Evolutionary conservation across 2,329 filamentous ascomycete species (phyloP).

Genomic region (Aspergillus alliaceus): DNA sequence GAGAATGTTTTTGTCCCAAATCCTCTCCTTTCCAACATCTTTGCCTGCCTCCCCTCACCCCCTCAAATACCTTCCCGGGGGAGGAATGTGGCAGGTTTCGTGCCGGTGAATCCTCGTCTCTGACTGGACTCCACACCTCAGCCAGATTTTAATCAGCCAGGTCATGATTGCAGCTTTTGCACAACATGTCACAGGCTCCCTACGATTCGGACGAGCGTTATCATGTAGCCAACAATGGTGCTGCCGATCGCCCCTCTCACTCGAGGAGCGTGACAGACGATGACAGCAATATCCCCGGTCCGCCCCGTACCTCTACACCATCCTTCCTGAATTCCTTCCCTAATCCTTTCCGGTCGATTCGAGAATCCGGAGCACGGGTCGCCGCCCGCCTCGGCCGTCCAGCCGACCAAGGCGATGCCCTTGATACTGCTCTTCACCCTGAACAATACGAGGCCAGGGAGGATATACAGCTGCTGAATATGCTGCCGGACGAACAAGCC

Average conservation of each 20-base stretch:
- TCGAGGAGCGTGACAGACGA: background rate
- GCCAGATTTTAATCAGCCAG: background rate
- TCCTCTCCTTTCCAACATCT: background rate
- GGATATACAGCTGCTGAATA: background rate
- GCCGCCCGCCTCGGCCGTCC: background rate
- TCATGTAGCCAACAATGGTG: background rate
- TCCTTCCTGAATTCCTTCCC: background rate
- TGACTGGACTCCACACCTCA: background rate
- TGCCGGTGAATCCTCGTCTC: background rate
- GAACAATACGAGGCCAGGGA: background rate
- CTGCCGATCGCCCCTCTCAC: background rate
- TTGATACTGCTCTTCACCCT: background rate
- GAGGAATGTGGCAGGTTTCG: background rate
- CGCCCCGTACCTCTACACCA: background rate
- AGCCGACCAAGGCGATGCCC: background rate
- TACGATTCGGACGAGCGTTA: background rate
- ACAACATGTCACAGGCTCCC: background rate
- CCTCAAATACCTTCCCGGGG: background rate
- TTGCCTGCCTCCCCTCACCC: background rate
- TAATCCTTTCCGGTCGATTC: background rate
- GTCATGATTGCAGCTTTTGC: background rate
- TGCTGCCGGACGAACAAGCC: background rate
- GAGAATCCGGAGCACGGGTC: background rate
- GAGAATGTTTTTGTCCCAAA: background rate
- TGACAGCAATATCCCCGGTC: background rate